These are phyloP conservation scores for Themeda triandra DNA, from an alignment of 176 grass and related monocot genomes.

Conservation along the genomic window DNA sequence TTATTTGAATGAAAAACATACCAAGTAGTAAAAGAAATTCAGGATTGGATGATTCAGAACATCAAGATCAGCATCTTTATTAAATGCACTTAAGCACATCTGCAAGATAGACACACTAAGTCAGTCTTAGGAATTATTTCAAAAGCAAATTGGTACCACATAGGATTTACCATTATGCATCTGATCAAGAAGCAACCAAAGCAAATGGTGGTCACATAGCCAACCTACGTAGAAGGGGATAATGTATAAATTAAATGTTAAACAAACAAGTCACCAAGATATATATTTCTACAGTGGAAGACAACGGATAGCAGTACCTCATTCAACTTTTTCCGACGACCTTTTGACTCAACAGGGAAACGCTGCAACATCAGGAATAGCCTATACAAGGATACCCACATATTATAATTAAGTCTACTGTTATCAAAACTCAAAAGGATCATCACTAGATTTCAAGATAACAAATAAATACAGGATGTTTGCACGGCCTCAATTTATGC, in stretches of 20 bases:
- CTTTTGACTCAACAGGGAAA: constrained; percentile 72
- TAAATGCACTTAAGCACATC: constrained; percentile 93
- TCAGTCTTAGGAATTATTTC: constrained; percentile 15
- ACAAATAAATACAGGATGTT: neutral
- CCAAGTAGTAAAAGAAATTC: constrained; percentile 94
- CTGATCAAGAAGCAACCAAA: constrained; percentile 88
- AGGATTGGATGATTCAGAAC: constrained; percentile 91
- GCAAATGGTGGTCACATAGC: constrained; percentile 90
- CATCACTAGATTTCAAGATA: neutral
- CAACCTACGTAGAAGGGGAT: constrained; percentile 55
- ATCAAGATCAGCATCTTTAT: constrained; percentile 84
- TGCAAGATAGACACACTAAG: constrained; percentile 33
- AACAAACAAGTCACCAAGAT: neutral
- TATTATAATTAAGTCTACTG: neutral
- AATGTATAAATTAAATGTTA: constrained; percentile 7
- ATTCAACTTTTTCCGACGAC: constrained; percentile 76
- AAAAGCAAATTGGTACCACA: neutral
- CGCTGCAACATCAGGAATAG: constrained; percentile 69
- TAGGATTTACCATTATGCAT: constrained; percentile 73
- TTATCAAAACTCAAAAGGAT: neutral
- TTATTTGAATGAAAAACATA: constrained; percentile 31
- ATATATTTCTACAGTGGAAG: neutral
- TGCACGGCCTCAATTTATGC: neutral
- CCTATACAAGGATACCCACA: constrained; percentile 42
- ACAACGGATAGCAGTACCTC: constrained; percentile 44